Base-by-base conservation (phyloP, 2,329 filamentous ascomycete genomes). In the Epichloe brachyelytri region DNA sequence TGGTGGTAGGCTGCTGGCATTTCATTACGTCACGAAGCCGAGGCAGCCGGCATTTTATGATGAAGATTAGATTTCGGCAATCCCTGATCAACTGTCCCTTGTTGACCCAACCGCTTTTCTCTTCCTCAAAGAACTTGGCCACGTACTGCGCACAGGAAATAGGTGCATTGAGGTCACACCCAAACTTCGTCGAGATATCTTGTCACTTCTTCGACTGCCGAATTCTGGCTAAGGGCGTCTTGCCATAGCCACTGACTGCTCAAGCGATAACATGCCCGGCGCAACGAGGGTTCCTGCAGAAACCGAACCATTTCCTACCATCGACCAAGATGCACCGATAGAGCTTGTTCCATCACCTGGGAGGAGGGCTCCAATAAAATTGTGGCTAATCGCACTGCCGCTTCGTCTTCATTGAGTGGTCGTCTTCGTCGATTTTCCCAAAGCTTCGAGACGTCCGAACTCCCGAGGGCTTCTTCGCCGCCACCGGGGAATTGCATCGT, bases 381-480 rank as follows among this genome's bases (percentile, higher is more conserved):
- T 12, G 26, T 54, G 46, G 22, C 51, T 38, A 61, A 62, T 43
- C 62, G 62, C 19, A 58, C 60, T 20, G 52, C 59, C n/a, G 57
- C 61, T 14, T 65, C 63, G 5, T 62, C 63, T 14, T 65, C 64
- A 14, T 38, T 65, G n/a, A 64, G 60, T 50, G 58, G 59, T 39
- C 60, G 60, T 38, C 51, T 69, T 14, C 63, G 66, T 30, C 60
- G 62, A 37, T 61, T 61, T 30, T 68, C 66, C 5, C 52, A 61
- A 49, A 63, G 56, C 30, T 76, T 78, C 53, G 66, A 68, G 50
- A 67, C 72, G 45, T 76, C 74, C 5, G 68, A 67, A 12, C 64
- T 71, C 11, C 72, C 2, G 65, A 65, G 46, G 73, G 73, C 11
- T 74, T 77, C 58, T 68, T 71, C 53, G 69, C 73, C 14, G 73